These are phyloP conservation scores for Plasmodium malariae DNA, from an alignment of 169 alveolate species.

Conservation along the genomic window DNA sequence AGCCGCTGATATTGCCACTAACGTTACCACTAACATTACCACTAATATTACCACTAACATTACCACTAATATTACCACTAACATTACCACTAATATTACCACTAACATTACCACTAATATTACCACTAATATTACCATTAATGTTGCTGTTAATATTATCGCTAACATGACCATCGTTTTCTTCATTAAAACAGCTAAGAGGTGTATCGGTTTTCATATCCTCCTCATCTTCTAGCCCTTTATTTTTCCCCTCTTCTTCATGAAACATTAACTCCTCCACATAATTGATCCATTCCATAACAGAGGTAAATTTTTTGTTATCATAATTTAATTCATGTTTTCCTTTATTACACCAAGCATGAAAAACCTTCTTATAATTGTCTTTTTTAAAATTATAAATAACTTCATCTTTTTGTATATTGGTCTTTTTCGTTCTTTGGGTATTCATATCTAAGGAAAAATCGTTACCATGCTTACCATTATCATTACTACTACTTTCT, in stretches of 20 bases:
- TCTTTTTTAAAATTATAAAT: slow-evolving; percentile 71
- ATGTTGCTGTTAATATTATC: not conserved
- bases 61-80: not conserved
- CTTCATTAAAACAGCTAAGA: not conserved
- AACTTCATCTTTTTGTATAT: slow-evolving; percentile 58
- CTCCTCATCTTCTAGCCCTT: not conserved
- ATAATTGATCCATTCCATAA: slow-evolving; percentile 76
- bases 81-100: not conserved
- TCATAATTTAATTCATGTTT: slow-evolving; percentile 72
- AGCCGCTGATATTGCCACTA: not conserved
- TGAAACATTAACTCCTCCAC: slow-evolving; percentile 59
- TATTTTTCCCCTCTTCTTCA: not conserved
- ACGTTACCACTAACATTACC: not conserved
- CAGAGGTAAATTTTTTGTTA: slow-evolving; percentile 61
- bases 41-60: not conserved
- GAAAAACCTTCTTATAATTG: slow-evolving; percentile 52
- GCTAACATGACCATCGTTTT: not conserved
- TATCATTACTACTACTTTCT: slow-evolving; percentile 70
- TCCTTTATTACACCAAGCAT: slow-evolving; percentile 74
- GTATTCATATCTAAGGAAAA: slow-evolving; percentile 44
- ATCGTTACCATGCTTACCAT: slow-evolving; percentile 12
- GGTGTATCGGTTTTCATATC: not conserved
- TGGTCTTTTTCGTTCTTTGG: slow-evolving; percentile 24
- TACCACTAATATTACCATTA: not conserved
- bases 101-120: not conserved